These are phyloP conservation scores for Globisporangium takayamanum DNA, from an alignment of 352 stramenopile species.

Conservation along the genomic window DNA sequence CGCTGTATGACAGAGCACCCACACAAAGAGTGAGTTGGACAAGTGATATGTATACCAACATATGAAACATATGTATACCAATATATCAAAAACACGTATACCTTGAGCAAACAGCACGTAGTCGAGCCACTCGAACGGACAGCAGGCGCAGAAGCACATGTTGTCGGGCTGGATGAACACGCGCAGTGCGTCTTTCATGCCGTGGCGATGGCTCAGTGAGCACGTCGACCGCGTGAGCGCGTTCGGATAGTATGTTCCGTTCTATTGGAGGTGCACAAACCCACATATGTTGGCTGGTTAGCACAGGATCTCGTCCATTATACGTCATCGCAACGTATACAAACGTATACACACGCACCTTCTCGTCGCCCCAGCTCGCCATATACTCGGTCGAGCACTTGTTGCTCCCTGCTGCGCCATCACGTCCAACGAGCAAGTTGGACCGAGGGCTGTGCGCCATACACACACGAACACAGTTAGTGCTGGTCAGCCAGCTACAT, in stretches of 20 bases:
- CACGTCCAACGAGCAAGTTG: constrained; percentile 73
- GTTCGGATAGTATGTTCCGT: constrained; percentile 47
- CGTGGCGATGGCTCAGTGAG: constrained; percentile 11
- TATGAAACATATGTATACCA: not conserved
- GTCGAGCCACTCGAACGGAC: constrained; percentile 76
- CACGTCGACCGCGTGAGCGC: constrained; percentile 50
- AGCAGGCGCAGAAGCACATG: constrained; percentile 79
- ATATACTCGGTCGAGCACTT: constrained; percentile 65
- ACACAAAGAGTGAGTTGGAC: not conserved
- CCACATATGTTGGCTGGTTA: not conserved
- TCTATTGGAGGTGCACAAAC: constrained; percentile 17
- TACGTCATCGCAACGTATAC: not conserved
- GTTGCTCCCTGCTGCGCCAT: constrained; percentile 68
- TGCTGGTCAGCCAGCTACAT: not conserved
- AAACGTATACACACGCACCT: constrained; percentile 19
- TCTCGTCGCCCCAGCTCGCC: constrained; percentile 54
- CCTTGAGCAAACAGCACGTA: constrained; percentile 74
- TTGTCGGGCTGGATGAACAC: constrained; percentile 33
- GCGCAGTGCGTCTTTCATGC: constrained; percentile 13
- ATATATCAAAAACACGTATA: constrained; percentile 4
- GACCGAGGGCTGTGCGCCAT: constrained; percentile 42
- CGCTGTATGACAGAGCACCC: constrained; percentile 12
- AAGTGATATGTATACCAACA: not conserved
- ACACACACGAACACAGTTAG: not conserved
- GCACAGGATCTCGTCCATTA: no score